phyloP scores from a whole-genome alignment of 2,329 filamentous ascomycete genomes.

The Aureobasidium sp. region DNA sequence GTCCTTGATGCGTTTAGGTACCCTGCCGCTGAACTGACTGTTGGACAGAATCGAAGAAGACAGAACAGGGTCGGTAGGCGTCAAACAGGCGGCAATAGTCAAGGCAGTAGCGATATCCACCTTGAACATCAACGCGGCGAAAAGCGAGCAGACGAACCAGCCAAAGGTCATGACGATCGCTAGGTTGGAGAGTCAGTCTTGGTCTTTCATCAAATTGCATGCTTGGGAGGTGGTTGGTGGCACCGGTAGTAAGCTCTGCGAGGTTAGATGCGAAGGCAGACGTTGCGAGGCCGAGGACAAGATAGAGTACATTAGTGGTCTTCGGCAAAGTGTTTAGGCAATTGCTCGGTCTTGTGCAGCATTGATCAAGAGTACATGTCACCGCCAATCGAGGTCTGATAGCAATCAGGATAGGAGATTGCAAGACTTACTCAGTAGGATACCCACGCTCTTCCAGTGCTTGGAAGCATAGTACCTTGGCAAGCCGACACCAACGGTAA shows the following conservation, averaged over 20 bases:
- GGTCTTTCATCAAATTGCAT: background rate
- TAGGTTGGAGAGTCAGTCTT: background rate
- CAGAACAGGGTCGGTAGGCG: slow-evolving; percentile 50
- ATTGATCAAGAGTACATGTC: background rate
- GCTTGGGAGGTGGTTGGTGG: no score
- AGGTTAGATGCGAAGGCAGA: background rate
- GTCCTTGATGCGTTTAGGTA: slow-evolving; percentile 44
- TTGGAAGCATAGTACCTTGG: slow-evolving; percentile 40
- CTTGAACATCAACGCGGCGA: slow-evolving; percentile 41
- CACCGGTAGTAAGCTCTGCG: background rate
- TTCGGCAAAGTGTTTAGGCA: background rate
- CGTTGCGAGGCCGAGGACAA: background rate
- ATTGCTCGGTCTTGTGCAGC: background rate
- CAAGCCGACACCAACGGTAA: slow-evolving; percentile 30
- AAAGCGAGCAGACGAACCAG: slow-evolving; percentile 40
- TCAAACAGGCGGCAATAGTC: slow-evolving; percentile 47
- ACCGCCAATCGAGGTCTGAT: background rate
- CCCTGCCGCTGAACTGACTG: slow-evolving; percentile 44
- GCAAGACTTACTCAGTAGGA: slow-evolving; percentile 31
- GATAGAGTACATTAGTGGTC: background rate
- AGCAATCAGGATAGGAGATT: background rate
- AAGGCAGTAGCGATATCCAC: slow-evolving; percentile 40
- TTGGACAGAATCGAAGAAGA: slow-evolving; percentile 47
- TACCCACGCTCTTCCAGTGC: slow-evolving; percentile 44
- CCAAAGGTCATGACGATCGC: slow-evolving; percentile 46